Conservation (phyloP, 2,329 filamentous ascomycete species). For the Penicillium corylophilum region DNA sequence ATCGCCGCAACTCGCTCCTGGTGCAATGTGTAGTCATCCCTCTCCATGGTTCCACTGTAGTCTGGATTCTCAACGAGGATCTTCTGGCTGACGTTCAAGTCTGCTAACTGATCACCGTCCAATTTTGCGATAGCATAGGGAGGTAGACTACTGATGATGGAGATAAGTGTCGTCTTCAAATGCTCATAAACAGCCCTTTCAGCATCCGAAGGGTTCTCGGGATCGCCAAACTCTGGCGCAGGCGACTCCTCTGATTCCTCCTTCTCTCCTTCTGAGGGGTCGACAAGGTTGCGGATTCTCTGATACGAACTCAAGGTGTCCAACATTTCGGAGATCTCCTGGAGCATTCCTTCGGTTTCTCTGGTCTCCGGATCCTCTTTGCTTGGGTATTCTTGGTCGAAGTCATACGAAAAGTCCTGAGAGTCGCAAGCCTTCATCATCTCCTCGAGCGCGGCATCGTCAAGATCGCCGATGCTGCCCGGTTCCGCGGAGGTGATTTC, state of each 20-base stretch:
- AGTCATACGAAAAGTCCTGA: slow-evolving; percentile 31
- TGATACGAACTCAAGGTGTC: slow-evolving; percentile 64
- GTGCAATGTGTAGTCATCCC: slow-evolving; percentile 67
- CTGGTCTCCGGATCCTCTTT: slow-evolving; percentile 43
- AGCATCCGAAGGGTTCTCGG: slow-evolving; percentile 54
- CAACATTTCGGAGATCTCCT: slow-evolving; percentile 59
- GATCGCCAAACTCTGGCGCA: slow-evolving; percentile 36
- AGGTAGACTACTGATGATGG: slow-evolving; percentile 73
- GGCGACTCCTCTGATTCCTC: slow-evolving; percentile 29
- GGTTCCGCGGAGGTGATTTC: slow-evolving; percentile 26
- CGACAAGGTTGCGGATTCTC: slow-evolving; percentile 55
- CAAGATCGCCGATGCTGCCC: slow-evolving; percentile 36
- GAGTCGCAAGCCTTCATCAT: slow-evolving; percentile 44
- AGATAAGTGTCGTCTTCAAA: slow-evolving; percentile 70
- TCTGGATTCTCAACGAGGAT: slow-evolving; percentile 71
- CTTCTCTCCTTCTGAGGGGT: slow-evolving; percentile 29
- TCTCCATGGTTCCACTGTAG: slow-evolving; percentile 77
- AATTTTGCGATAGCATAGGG: slow-evolving; percentile 84
- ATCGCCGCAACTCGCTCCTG: slow-evolving; percentile 40
- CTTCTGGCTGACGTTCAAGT: slow-evolving; percentile 77
- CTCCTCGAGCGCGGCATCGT: slow-evolving; percentile 43
- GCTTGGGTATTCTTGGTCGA: slow-evolving; percentile 18
- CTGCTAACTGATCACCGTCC: slow-evolving; percentile 80
- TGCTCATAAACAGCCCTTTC: slow-evolving; percentile 66
- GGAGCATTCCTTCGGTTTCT: slow-evolving; percentile 52